Conservation (phyloP, 2,329 filamentous ascomycete species). For the Colletotrichum sansevieriae region DNA sequence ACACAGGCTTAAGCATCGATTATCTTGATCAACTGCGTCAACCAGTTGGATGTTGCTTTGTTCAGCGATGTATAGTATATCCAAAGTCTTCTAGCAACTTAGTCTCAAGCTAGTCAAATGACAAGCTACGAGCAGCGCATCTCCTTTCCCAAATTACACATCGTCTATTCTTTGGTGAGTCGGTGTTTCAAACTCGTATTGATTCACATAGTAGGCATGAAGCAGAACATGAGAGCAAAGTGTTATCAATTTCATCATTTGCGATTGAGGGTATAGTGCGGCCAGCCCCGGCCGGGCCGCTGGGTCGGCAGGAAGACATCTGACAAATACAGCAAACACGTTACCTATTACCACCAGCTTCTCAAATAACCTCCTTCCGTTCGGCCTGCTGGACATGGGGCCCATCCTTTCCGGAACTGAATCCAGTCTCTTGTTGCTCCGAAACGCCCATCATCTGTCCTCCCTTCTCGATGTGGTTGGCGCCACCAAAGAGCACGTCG, state of each 20-base stretch:
- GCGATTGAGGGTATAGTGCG: constrained; percentile 19
- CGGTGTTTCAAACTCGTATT: not conserved
- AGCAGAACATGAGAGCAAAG: not conserved
- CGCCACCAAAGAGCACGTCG: constrained; percentile 67
- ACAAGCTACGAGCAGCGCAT: not conserved
- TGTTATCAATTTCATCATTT: not conserved
- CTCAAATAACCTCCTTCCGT: constrained; percentile 26
- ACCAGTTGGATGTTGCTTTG: not conserved
- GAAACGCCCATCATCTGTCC: constrained; percentile 57
- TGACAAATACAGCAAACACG: constrained; percentile 8
- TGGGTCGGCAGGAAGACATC: not conserved
- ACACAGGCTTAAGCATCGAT: constrained; percentile 5
- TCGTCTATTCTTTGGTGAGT: not conserved
- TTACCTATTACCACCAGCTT: constrained; percentile 17
- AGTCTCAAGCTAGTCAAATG: not conserved
- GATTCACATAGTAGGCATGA: not conserved
- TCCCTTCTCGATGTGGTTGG: constrained; percentile 67
- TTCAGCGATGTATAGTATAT: constrained; percentile 4
- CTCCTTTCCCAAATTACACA: not conserved
- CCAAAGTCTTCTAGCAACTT: not conserved
- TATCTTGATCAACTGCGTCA: not conserved
- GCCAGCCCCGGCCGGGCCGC: not conserved
- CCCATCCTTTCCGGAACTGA: constrained; percentile 13
- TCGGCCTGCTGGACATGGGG: constrained; percentile 35
- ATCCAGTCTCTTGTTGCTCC: not conserved